Conservation (phyloP, 805 yeast genomes). For the Yarrowia yakushimensis region DNA sequence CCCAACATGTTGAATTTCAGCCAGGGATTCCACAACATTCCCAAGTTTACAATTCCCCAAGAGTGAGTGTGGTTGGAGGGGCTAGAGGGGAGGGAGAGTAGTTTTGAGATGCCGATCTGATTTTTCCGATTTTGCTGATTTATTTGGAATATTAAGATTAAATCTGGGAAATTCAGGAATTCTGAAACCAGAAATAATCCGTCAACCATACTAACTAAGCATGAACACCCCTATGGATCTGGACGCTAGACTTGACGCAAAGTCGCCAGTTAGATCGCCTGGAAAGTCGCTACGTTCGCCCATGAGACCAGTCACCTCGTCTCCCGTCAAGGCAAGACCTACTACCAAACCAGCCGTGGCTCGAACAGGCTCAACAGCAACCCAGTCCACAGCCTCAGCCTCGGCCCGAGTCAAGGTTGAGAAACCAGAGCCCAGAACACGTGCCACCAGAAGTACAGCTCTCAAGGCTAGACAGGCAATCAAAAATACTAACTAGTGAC, state of each 20-base stretch:
- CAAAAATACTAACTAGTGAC: conserved; percentile 8
- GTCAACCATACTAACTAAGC: not conserved
- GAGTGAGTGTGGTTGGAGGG: not conserved
- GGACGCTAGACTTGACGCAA: not conserved
- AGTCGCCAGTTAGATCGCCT: not conserved
- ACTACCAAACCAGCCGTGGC: not conserved
- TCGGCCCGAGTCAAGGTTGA: conserved; percentile 12
- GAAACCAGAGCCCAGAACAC: conserved; percentile 2
- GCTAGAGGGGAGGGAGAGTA: not conserved
- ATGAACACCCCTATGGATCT: not conserved
- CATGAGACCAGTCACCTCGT: not conserved
- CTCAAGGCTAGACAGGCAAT: conserved; percentile 10
- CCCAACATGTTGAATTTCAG: not conserved
- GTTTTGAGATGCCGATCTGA: not conserved
- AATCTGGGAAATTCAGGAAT: not conserved
- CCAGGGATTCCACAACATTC: not conserved
- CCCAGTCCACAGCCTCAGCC: conserved; percentile 8
- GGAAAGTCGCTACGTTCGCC: not conserved
- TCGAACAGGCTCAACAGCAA: not conserved
- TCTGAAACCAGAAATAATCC: too few relatives aligned
- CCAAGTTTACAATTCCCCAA: conserved; percentile 9
- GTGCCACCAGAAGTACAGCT: conserved; percentile 7
- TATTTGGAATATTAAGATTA: not conserved
- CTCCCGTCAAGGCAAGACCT: conserved; percentile 1
- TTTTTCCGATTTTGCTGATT: not conserved